Percentiles rank a stretch among this genome's conserved stretches.
phyloP scores from a whole-genome alignment of 1,284 basidiomycete genomes.

The Fistulinella cinereoalba region DNA sequence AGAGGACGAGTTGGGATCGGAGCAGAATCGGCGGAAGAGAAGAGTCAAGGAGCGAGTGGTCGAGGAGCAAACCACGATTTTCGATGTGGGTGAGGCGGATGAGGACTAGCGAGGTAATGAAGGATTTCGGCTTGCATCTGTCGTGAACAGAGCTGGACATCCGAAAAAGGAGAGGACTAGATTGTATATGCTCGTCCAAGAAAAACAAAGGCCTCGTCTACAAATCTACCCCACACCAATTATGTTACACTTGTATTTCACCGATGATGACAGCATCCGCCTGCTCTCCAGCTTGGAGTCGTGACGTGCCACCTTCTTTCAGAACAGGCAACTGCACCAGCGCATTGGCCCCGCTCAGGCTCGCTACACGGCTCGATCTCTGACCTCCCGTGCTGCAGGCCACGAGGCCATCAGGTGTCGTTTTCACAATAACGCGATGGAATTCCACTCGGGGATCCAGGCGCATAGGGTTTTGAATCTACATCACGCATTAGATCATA shows the following conservation, averaged over 20 bases:
- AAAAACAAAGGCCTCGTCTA: too few species aligned
- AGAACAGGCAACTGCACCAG: constrained; percentile 65
- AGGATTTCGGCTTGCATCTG: too few species aligned
- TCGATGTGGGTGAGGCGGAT: constrained; percentile 50
- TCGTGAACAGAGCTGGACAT: too few species aligned
- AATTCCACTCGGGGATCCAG: constrained; percentile 79
- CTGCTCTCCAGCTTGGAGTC: constrained; percentile 50
- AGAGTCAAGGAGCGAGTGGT: constrained; percentile 45
- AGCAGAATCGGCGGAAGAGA: constrained; percentile 28
- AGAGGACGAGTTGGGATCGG: constrained; percentile 34
- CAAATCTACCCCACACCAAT: too few species aligned
- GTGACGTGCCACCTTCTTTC: constrained; percentile 38
- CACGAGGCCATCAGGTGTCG: constrained; percentile 46
- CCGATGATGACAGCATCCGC: constrained; percentile 65
- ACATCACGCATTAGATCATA: too few species aligned
- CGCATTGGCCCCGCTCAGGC: constrained; percentile 75
- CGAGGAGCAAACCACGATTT: constrained; percentile 33
- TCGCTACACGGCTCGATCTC: constrained; percentile 74
- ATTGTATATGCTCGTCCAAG: too few species aligned
- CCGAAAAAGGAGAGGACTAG: too few species aligned
- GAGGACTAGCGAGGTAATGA: constrained; percentile 24
- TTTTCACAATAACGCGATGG: constrained; percentile 68
- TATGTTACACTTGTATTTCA: constrained; percentile 60
- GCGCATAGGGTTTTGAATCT: constrained; percentile 60
- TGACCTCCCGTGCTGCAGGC: constrained; percentile 85